These are phyloP conservation scores for Lignosus rhinocerotis DNA, from an alignment of 1,284 basidiomycete species.

Conservation along the genomic window DNA sequence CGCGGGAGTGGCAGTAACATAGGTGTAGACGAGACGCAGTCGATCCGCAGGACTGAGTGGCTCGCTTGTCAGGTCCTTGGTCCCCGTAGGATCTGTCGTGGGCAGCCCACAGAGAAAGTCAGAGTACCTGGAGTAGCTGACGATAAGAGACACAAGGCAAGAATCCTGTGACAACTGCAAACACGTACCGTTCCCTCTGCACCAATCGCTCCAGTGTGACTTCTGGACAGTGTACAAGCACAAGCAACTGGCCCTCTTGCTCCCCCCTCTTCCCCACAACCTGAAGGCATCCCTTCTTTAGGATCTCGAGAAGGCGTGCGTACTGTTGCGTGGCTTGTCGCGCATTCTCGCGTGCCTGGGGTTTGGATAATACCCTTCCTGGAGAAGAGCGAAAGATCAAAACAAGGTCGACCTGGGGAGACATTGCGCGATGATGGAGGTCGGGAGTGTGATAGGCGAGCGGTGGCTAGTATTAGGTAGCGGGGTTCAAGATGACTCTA, in stretches of 20 bases:
- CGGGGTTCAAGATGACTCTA: constrained; percentile 19
- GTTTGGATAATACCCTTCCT: constrained; percentile 52
- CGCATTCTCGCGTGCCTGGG: constrained; percentile 60
- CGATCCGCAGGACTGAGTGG: constrained; percentile 70
- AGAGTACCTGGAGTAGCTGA: constrained; percentile 44
- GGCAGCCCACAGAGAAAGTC: constrained; percentile 67
- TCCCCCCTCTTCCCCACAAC: constrained; percentile 76
- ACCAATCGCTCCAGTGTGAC: constrained; percentile 65
- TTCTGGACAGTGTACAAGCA: constrained; percentile 77
- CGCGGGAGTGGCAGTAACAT: constrained; percentile 66
- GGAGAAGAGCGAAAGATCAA: constrained; percentile 64
- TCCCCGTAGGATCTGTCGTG: constrained; percentile 47
- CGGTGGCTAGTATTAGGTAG: neutral
- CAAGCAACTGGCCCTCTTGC: constrained; percentile 73
- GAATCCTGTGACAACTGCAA: neutral
- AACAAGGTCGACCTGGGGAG: constrained; percentile 68
- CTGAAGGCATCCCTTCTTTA: constrained; percentile 62
- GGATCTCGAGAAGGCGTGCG: constrained; percentile 56
- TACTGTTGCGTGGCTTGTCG: constrained; percentile 71
- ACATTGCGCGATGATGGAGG: constrained; percentile 14
- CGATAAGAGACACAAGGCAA: neutral
- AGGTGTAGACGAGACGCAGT: constrained; percentile 77
- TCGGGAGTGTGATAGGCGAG: constrained; percentile 2
- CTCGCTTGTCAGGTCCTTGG: constrained; percentile 41
- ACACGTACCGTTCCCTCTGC: constrained; percentile 71